phyloP scores from a whole-genome alignment of 2,329 filamentous ascomycete genomes.

The Sarocladium strictum region DNA sequence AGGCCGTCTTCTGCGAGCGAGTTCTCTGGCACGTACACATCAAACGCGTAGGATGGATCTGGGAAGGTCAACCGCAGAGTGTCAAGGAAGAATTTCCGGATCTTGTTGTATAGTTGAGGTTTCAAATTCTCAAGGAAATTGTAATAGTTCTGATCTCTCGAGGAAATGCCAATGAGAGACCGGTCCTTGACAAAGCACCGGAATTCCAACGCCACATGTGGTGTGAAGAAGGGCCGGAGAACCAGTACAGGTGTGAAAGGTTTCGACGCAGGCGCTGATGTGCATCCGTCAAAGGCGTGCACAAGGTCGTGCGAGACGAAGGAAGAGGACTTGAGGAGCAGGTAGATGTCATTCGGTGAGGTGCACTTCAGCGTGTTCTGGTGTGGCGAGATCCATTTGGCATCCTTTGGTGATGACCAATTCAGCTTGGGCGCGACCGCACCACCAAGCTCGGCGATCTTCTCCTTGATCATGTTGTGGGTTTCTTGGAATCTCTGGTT shows the following conservation, averaged over 20 bases:
- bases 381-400: slow-evolving; percentile 80
- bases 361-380: slow-evolving; percentile 88
- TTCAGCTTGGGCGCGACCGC: slow-evolving; percentile 90
- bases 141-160: slow-evolving; percentile 87
- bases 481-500: slow-evolving; percentile 61
- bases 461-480: slow-evolving; percentile 69
- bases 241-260: slow-evolving; percentile 72
- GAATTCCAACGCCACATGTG: slow-evolving; percentile 90
- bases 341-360: slow-evolving; percentile 83
- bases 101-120: slow-evolving; percentile 58
- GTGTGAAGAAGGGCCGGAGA: slow-evolving; percentile 78
- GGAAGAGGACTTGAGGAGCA: slow-evolving; percentile 88
- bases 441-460: slow-evolving; percentile 76
- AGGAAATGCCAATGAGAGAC: slow-evolving; percentile 74
- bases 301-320: slow-evolving; percentile 93
- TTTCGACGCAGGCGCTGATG: slow-evolving; percentile 30
- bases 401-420: slow-evolving; percentile 96
- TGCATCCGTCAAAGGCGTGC: slow-evolving; percentile 77
- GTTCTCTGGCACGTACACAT: slow-evolving; percentile 80
- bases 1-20: slow-evolving; percentile 51
- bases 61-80: slow-evolving; percentile 73
- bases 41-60: slow-evolving; percentile 79
- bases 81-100: slow-evolving; percentile 71
- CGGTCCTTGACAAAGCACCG: slow-evolving; percentile 87
- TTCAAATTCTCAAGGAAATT: slow-evolving; percentile 66